Conservation (phyloP, 352 stramenopile species). For the Globisporangium iwayamae region DNA sequence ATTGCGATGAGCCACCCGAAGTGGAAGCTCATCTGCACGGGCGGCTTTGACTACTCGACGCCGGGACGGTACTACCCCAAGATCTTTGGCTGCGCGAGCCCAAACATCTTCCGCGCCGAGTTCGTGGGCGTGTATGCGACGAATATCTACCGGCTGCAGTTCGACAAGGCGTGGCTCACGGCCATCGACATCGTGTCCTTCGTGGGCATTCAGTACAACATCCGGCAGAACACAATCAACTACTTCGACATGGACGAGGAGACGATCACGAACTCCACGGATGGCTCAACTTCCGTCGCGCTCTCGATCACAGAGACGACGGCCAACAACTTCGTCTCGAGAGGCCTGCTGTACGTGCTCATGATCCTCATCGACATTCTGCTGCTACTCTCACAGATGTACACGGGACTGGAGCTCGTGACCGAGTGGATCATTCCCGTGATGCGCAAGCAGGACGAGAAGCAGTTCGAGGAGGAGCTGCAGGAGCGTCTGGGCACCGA, state of each 20-base stretch:
- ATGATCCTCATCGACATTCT: conserved; percentile 22
- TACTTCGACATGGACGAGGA: conserved; percentile 15
- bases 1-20: conserved; percentile 19
- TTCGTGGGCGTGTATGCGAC: conserved; percentile 19
- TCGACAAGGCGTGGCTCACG: conserved; percentile 19
- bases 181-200: conserved; percentile 19
- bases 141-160: conserved; percentile 8
- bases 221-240: conserved; percentile 22
- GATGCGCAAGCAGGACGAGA: conserved; percentile 16
- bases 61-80: conserved; percentile 13
- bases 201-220: conserved; percentile 14
- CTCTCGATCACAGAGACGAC: conserved; percentile 14
- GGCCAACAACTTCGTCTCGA: conserved; percentile 22
- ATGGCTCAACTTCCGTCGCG: background rate
- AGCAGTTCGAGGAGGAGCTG: conserved; percentile 2
- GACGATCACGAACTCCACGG: background rate
- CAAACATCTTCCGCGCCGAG: conserved; percentile 18
- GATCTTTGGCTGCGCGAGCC: conserved; percentile 24
- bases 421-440: conserved; percentile 16
- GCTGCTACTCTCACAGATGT: conserved; percentile 22
- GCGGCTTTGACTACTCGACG: conserved; percentile 16
- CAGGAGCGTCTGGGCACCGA: background rate
- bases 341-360: conserved; percentile 21
- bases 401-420: conserved; percentile 19
- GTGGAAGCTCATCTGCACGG: conserved; percentile 17